These are phyloP conservation scores for Neurospora sp. DNA, from an alignment of 2,329 filamentous ascomycete species.

Conservation along the genomic window DNA sequence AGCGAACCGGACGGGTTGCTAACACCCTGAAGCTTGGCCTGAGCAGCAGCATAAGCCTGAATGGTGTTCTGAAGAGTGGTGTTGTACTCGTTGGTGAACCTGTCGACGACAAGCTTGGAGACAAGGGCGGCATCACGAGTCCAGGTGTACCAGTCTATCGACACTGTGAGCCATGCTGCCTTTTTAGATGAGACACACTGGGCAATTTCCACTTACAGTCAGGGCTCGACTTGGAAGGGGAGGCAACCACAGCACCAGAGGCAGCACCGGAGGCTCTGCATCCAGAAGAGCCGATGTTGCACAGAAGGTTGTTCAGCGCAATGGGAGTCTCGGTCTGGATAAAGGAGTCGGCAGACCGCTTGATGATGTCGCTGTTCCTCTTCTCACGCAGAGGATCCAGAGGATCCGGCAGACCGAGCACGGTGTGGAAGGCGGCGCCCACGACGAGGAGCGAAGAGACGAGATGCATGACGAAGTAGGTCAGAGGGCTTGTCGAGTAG, in stretches of 20 bases:
- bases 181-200: neutral
- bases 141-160: conserved; percentile 67
- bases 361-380: conserved; percentile 29
- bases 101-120: conserved; percentile 59
- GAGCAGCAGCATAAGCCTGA: conserved; percentile 57
- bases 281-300: conserved; percentile 49
- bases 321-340: conserved; percentile 42
- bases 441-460: conserved; percentile 40
- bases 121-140: conserved; percentile 64
- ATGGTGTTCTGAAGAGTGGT: conserved; percentile 48
- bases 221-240: conserved; percentile 42
- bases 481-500: neutral
- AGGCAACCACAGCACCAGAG: conserved; percentile 46
- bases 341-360: conserved; percentile 42
- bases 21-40: conserved; percentile 57
- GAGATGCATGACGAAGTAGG: conserved; percentile 27
- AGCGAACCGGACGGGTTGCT: conserved; percentile 59
- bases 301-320: conserved; percentile 42
- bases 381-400: conserved; percentile 21
- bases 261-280: conserved; percentile 37
- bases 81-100: conserved; percentile 51
- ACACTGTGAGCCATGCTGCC: conserved; percentile 2
- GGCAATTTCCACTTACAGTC: conserved; percentile 36
- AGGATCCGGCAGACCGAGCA: conserved; percentile 35
- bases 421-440: conserved; percentile 41